Evolutionary conservation across 257 asterid genomes (phyloP).

Genomic region (Sherardia arvensis): DNA sequence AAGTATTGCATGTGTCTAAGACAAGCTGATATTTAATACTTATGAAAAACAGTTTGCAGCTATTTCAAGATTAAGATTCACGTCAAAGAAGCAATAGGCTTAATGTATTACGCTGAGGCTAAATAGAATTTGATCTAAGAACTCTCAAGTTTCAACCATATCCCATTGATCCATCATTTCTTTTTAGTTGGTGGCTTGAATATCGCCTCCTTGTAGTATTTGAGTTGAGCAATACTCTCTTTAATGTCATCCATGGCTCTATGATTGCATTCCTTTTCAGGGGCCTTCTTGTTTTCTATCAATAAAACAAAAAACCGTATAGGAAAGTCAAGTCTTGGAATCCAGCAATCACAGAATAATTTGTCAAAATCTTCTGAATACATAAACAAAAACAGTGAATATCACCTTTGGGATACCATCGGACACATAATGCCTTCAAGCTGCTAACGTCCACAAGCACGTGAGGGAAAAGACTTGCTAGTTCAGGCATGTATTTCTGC

Average conservation of each 20-base stretch:
- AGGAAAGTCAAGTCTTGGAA: not conserved
- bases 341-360: not conserved
- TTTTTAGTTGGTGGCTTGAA: constrained; percentile 44
- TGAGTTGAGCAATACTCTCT: constrained; percentile 84
- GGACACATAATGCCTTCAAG: constrained; percentile 65
- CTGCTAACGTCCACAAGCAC: constrained; percentile 94
- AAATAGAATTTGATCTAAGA: not conserved
- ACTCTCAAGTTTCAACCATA: constrained; percentile 1
- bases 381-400: constrained; percentile 11
- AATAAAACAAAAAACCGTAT: not conserved
- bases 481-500: constrained; percentile 91
- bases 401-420: constrained; percentile 93
- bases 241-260: constrained; percentile 90
- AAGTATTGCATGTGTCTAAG: not conserved
- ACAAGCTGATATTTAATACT: not conserved
- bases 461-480: constrained; percentile 86
- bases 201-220: constrained; percentile 65
- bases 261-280: constrained; percentile 70
- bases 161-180: constrained; percentile 21
- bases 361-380: not conserved
- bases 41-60: not conserved
- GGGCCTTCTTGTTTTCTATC: constrained; percentile 64
- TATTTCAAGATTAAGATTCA: not conserved
- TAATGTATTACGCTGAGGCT: not conserved
- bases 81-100: not conserved